Evolutionary conservation across 169 alveolate species (phyloP).

Genomic region (Plasmodium sp.): DNA sequence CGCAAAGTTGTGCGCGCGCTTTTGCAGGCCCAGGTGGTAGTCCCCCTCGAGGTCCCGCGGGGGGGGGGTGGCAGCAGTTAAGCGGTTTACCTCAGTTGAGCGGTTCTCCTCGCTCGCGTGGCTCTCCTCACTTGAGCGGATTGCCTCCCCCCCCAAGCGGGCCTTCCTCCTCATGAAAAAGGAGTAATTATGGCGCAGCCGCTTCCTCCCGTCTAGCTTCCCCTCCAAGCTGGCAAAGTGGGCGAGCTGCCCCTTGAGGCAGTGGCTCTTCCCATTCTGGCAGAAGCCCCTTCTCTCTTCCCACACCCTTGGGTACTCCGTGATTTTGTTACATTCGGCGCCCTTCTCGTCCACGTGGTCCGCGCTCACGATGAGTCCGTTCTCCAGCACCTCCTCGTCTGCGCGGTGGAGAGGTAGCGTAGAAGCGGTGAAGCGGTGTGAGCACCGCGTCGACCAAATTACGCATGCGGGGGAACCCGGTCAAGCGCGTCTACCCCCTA

Average conservation of each 20-base stretch:
- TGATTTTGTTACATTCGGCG: constrained; percentile 8
- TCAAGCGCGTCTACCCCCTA: neutral
- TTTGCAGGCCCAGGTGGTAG: constrained; percentile 28
- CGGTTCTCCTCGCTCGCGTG: neutral
- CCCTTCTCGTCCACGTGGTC: constrained; percentile 36
- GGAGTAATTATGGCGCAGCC: constrained; percentile 3
- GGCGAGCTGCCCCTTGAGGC: constrained; percentile 18
- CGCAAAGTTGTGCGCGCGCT: constrained; percentile 7
- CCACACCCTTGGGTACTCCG: constrained; percentile 24
- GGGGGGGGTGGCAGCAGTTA: neutral
- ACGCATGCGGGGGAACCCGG: neutral
- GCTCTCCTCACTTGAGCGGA: neutral
- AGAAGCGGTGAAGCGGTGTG: neutral
- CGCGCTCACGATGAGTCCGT: constrained; percentile 2
- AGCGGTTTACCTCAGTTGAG: too few relatives aligned
- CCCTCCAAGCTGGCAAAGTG: constrained; percentile 16
- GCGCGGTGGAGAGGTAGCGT: neutral
- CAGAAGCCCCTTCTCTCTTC: constrained; percentile 21
- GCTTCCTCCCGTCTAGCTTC: neutral
- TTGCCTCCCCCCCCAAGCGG: neutral
- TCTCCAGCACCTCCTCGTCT: constrained; percentile 21
- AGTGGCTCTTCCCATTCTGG: neutral
- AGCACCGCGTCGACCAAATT: neutral
- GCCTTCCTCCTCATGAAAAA: constrained; percentile 23
- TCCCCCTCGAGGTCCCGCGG: neutral